phyloP scores from a whole-genome alignment of 371 early-diverging fungal species.

The Mortierella sp. region DNA sequence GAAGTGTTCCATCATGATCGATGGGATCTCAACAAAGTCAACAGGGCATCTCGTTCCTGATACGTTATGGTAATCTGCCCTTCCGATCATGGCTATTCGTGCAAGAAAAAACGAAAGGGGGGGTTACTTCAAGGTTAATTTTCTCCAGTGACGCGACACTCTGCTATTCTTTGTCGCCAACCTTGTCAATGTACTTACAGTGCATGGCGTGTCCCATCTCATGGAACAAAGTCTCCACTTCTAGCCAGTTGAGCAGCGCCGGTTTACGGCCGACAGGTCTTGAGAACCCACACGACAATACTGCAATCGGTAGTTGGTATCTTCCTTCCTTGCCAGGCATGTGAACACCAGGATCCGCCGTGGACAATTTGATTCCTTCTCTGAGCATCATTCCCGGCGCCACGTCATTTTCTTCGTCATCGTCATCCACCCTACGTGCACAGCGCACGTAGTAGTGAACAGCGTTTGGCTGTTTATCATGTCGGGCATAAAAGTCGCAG shows the following conservation, averaged over 20 bases:
- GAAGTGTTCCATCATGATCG: slow-evolving; percentile 94
- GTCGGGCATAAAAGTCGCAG: slow-evolving; percentile 87
- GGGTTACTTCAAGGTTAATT: no score
- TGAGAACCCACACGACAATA: slow-evolving; percentile 79
- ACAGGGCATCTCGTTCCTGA: slow-evolving; percentile 91
- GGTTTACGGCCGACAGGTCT: slow-evolving; percentile 57
- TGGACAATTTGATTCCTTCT: slow-evolving; percentile 48
- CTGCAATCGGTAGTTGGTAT: slow-evolving; percentile 83
- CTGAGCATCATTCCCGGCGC: slow-evolving; percentile 47
- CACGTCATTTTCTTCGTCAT: slow-evolving; percentile 68
- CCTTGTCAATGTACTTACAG: slow-evolving; percentile 59
- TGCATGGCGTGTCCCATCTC: slow-evolving; percentile 99
- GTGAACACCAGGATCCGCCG: slow-evolving; percentile 49
- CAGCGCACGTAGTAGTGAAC: slow-evolving; percentile 97
- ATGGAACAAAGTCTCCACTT: slow-evolving; percentile 97
- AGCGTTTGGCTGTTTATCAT: slow-evolving; percentile 82
- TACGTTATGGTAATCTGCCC: slow-evolving; percentile 94
- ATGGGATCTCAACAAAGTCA: slow-evolving; percentile 97
- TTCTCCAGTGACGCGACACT: no score
- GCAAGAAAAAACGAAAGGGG: not conserved
- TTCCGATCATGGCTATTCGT: slow-evolving; percentile 84
- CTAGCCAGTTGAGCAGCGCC: slow-evolving; percentile 69
- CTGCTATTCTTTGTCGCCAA: no score
- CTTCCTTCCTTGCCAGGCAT: slow-evolving; percentile 60
- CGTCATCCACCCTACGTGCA: slow-evolving; percentile 87